A percentile compares a stretch with the other conserved stretches of the same genome.
These are phyloP conservation scores for Cladorrhinum sp. DNA, from an alignment of 2,329 filamentous ascomycete species.

Conservation along the genomic window DNA sequence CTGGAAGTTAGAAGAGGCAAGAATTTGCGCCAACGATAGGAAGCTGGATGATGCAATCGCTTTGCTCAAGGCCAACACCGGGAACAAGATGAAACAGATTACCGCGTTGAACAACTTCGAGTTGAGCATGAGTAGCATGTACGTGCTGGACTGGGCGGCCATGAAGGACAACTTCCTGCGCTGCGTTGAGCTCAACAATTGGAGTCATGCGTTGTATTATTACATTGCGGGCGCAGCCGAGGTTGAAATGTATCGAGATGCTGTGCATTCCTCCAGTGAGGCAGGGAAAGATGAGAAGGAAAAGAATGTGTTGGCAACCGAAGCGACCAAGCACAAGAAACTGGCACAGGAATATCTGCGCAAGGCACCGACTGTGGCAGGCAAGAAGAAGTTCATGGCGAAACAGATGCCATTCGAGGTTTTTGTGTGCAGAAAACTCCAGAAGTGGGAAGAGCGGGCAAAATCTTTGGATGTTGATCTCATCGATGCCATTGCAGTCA, in stretches of 20 bases:
- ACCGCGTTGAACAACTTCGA: slow-evolving; percentile 84
- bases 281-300: slow-evolving; percentile 24
- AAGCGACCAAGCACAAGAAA: slow-evolving; percentile 51
- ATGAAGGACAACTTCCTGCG: slow-evolving; percentile 72
- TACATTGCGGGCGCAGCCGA: slow-evolving; percentile 80
- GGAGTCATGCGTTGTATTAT: slow-evolving; percentile 86
- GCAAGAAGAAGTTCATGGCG: slow-evolving; percentile 87
- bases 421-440: slow-evolving; percentile 78
- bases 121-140: slow-evolving; percentile 73
- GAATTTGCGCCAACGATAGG: slow-evolving; percentile 66
- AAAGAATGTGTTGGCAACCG: slow-evolving; percentile 12
- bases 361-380: slow-evolving; percentile 69
- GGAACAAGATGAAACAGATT: slow-evolving; percentile 81
- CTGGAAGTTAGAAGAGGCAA: slow-evolving; percentile 85
- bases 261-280: slow-evolving; percentile 40
- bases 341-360: slow-evolving; percentile 68
- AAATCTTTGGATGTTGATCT: slow-evolving; percentile 4
- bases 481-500: slow-evolving; percentile 73
- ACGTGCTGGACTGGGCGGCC: slow-evolving; percentile 69
- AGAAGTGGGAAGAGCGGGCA: slow-evolving; percentile 82
- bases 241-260: slow-evolving; percentile 75
- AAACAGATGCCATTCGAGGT: slow-evolving; percentile 85
- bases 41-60: slow-evolving; percentile 65
- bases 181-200: slow-evolving; percentile 79
- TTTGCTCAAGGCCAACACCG: slow-evolving; percentile 56